These are phyloP conservation scores for Fusarium piperis DNA, from an alignment of 2,329 filamentous ascomycete genomes.

Conservation along the genomic window DNA sequence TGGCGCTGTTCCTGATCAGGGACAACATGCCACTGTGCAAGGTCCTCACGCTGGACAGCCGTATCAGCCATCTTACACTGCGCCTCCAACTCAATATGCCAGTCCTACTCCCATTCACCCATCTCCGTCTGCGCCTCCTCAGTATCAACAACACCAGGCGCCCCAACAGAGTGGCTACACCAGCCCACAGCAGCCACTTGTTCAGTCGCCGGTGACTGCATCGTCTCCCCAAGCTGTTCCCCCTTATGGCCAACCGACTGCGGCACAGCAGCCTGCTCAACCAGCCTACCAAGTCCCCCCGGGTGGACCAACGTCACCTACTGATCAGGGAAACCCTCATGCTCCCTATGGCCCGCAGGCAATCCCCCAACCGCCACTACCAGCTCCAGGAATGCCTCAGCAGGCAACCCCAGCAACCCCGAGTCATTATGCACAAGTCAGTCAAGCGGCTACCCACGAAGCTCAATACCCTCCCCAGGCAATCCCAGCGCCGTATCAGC, in stretches of 20 bases:
- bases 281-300: background rate
- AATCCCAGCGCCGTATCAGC: background rate
- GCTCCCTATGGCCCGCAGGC: background rate
- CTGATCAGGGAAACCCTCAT: background rate
- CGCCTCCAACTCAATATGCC: background rate
- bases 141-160: background rate
- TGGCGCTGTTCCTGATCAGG: background rate
- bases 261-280: background rate
- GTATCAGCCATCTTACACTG: slow-evolving; percentile 2
- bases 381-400: background rate
- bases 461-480: background rate
- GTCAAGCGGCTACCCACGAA: background rate
- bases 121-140: background rate
- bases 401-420: background rate
- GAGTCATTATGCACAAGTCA: background rate
- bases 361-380: background rate
- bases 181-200: background rate
- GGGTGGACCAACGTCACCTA: background rate
- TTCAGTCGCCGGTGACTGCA: background rate
- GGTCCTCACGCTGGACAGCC: background rate
- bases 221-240: background rate
- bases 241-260: background rate
- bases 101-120: background rate
- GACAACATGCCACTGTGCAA: background rate
- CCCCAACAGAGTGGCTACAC: background rate